Evolutionary conservation across 2,329 filamentous ascomycete species (phyloP).

Genomic region (Penicillium sp.): DNA sequence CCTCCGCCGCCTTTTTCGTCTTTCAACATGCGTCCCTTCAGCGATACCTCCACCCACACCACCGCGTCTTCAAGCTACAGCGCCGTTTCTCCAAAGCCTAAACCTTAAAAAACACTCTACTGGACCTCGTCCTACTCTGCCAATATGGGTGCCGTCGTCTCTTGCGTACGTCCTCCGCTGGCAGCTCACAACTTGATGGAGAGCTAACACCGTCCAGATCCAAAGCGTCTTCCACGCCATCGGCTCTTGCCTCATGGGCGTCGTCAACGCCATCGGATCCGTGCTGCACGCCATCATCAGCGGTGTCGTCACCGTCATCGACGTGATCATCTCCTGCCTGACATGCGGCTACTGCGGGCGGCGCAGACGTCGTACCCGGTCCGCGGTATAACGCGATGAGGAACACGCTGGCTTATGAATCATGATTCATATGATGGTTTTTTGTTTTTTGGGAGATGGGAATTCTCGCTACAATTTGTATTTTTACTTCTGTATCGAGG

Average conservation of each 20-base stretch:
- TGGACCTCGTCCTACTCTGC: background rate
- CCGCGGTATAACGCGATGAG: constrained; percentile 17
- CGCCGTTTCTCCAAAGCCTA: constrained; percentile 13
- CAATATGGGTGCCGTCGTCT: constrained; percentile 79
- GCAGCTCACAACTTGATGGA: constrained; percentile 15
- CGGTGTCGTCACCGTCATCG: constrained; percentile 63
- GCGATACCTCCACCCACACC: constrained; percentile 27
- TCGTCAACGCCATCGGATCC: constrained; percentile 64
- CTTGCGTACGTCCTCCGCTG: constrained; percentile 64
- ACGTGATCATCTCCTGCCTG: constrained; percentile 66
- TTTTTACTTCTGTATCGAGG: background rate
- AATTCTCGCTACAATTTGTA: background rate
- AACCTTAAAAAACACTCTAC: constrained; percentile 9
- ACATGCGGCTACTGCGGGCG: constrained; percentile 45
- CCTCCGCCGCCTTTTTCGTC: background rate
- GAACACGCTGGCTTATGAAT: background rate
- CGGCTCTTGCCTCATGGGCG: constrained; percentile 64
- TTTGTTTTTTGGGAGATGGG: background rate
- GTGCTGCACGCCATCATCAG: constrained; percentile 66
- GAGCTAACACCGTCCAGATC: constrained; percentile 48
- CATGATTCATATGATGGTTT: background rate
- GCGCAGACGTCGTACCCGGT: constrained; percentile 27
- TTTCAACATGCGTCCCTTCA: constrained; percentile 30
- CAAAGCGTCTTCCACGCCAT: constrained; percentile 60
- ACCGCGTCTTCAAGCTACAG: constrained; percentile 31